Percentiles rank a stretch among this genome's conserved stretches.
These are phyloP conservation scores for Trametes gibbosa DNA, from an alignment of 768 basidiomycete genomes.

Conservation along the genomic window DNA sequence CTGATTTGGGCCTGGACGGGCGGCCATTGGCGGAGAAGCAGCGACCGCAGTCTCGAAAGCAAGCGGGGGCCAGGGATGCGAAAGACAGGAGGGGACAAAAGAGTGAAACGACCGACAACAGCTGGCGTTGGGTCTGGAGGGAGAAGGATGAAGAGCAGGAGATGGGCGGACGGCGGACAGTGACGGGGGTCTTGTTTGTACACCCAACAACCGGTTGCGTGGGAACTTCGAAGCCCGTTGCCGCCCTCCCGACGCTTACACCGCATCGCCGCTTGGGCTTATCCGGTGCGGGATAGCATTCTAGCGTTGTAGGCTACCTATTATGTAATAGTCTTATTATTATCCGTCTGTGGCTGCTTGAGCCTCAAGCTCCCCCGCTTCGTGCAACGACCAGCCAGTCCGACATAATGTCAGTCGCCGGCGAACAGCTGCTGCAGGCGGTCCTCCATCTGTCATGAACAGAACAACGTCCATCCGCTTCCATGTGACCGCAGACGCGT, in stretches of 20 bases:
- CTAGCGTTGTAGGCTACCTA: too few species aligned
- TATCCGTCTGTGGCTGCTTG: too few species aligned
- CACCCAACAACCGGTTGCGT: constrained; percentile 19
- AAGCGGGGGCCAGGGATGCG: constrained; percentile 4
- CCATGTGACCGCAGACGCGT: too few species aligned
- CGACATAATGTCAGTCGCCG: too few species aligned
- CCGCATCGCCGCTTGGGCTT: not conserved
- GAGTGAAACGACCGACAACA: constrained; percentile 31
- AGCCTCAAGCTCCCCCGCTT: too few species aligned
- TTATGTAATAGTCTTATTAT: too few species aligned
- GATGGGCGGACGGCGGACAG: not conserved
- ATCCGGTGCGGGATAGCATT: too few species aligned
- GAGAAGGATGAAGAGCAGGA: constrained; percentile 6
- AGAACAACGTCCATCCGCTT: too few species aligned
- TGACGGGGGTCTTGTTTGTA: constrained; percentile 13
- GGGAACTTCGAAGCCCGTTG: constrained; percentile 13
- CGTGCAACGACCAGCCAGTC: too few species aligned
- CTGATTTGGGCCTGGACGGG: constrained; percentile 33
- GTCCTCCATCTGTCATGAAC: too few species aligned
- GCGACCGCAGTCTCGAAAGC: constrained; percentile 1
- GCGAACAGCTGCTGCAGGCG: too few species aligned
- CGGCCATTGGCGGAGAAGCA: constrained; percentile 31
- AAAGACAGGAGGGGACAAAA: constrained; percentile 14
- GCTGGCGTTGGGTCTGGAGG: constrained; percentile 28
- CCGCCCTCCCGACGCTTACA: not conserved